These are phyloP conservation scores for Dendrostoma leiphaemia DNA, from an alignment of 2,329 filamentous ascomycete species.

Conservation along the genomic window DNA sequence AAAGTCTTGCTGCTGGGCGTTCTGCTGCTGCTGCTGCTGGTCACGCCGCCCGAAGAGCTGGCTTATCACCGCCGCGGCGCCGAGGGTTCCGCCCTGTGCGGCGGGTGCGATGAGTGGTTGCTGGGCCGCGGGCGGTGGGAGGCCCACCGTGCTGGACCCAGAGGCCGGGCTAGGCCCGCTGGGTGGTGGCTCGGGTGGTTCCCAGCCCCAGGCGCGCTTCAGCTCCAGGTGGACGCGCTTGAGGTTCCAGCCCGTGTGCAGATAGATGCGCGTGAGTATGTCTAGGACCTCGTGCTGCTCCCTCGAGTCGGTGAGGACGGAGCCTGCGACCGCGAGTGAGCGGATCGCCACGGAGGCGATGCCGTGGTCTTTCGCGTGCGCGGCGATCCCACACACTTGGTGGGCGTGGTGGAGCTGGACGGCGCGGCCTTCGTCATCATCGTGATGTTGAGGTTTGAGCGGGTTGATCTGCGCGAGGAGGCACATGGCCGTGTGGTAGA, in stretches of 20 bases:
- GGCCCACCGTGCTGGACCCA: neutral
- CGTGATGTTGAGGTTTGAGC: conserved; percentile 48
- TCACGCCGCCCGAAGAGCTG: conserved; percentile 9
- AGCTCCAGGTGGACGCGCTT: conserved; percentile 71
- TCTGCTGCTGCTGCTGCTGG: conserved; percentile 4
- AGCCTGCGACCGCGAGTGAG: conserved; percentile 74
- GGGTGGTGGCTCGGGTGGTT: conserved; percentile 22
- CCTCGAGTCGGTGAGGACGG: conserved; percentile 63
- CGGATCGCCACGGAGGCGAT: conserved; percentile 77
- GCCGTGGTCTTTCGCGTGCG: conserved; percentile 77
- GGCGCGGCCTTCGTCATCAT: conserved; percentile 64
- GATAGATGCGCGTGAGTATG: conserved; percentile 73
- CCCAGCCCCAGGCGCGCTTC: conserved; percentile 76
- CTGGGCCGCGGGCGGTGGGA: neutral
- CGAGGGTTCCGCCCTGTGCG: conserved; percentile 1
- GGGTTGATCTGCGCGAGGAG: conserved; percentile 80
- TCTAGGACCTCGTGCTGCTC: conserved; percentile 80
- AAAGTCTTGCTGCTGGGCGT: conserved; percentile 23
- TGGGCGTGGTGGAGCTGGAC: conserved; percentile 74
- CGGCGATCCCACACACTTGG: conserved; percentile 85
- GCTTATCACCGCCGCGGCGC: conserved; percentile 3
- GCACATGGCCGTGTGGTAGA: conserved; percentile 86
- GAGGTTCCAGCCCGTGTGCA: conserved; percentile 76
- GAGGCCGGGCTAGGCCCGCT: neutral
- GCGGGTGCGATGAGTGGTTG: neutral